Percentiles rank a stretch among this genome's conserved stretches.
phyloP scores from a whole-genome alignment of 2,329 filamentous ascomycete genomes.

The Ceratocystis cacaofunesta region DNA sequence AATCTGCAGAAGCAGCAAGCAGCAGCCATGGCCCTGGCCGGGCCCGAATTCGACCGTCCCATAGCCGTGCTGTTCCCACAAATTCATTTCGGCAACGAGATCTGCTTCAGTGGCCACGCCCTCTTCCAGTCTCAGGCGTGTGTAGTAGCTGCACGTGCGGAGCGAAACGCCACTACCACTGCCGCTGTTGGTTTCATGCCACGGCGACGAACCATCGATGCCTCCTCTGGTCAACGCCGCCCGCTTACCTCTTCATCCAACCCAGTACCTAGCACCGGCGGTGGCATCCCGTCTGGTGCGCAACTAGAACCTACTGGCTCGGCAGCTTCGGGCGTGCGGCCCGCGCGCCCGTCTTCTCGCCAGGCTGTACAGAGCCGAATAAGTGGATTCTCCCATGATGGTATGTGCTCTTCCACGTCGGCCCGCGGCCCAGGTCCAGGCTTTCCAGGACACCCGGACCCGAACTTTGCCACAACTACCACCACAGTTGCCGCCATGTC shows the following conservation, averaged over 20 bases:
- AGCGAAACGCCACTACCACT: conserved; percentile 9
- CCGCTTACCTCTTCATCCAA: background rate
- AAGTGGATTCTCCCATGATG: conserved; percentile 7
- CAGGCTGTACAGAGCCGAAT: conserved; percentile 12
- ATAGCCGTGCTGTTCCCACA: conserved; percentile 16
- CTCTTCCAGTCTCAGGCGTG: conserved; percentile 14
- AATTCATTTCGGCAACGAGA: conserved; percentile 14
- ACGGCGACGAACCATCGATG: conserved; percentile 12
- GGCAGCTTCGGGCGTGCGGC: conserved; percentile 12
- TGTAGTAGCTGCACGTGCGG: conserved; percentile 13
- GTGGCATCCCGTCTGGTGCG: background rate
- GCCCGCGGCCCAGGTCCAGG: conserved; percentile 3
- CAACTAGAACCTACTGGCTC: conserved; percentile 10
- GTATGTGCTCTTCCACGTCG: conserved; percentile 11
- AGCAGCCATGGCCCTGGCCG: conserved; percentile 2
- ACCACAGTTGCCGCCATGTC: background rate
- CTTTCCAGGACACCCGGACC: conserved; percentile 2
- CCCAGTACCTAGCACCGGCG: background rate
- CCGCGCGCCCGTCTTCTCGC: conserved; percentile 14
- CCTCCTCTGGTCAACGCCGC: background rate
- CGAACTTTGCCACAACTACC: conserved; percentile 6
- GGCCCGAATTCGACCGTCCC: conserved; percentile 11
- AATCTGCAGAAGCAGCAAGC: conserved; percentile 6
- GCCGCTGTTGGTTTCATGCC: conserved; percentile 3
- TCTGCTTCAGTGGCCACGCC: conserved; percentile 17